phyloP scores from a whole-genome alignment of 768 basidiomycete species.

The Boletus rex-veris region DNA sequence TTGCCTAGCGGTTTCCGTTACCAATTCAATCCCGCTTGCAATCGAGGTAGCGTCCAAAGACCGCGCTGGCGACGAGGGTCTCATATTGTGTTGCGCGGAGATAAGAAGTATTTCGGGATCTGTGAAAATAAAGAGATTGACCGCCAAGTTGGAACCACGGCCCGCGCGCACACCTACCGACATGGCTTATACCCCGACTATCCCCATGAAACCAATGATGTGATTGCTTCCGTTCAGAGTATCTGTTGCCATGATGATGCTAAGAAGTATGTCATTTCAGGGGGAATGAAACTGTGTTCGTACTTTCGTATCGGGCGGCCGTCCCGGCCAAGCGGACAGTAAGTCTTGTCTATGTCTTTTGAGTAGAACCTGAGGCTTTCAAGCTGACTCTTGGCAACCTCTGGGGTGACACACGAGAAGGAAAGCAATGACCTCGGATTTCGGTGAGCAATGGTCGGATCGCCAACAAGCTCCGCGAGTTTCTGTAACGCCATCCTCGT shows the following conservation, averaged over 20 bases:
- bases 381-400: constrained; percentile 49
- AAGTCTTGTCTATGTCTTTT: constrained; percentile 43
- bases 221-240: constrained; percentile 52
- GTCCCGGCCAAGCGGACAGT: constrained; percentile 54
- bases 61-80: constrained; percentile 24
- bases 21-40: constrained; percentile 38
- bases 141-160: not conserved
- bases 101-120: constrained; percentile 26
- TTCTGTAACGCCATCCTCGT: constrained; percentile 53
- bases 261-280: not conserved
- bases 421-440: constrained; percentile 62
- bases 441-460: constrained; percentile 44
- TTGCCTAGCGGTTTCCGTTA: constrained; percentile 35
- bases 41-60: constrained; percentile 25
- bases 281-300: constrained; percentile 15
- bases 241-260: constrained; percentile 34
- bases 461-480: constrained; percentile 49
- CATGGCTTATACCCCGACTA: constrained; percentile 52
- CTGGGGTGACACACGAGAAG: constrained; percentile 59
- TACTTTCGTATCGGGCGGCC: constrained; percentile 63
- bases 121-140: constrained; percentile 7
- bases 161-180: constrained; percentile 37
- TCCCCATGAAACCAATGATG: constrained; percentile 63
- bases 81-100: constrained; percentile 15
- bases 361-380: constrained; percentile 46